Percentiles rank a stretch among this genome's conserved stretches.
Evolutionary conservation across 2,329 filamentous ascomycete species (phyloP).

Genomic region (Fusarium sp.): DNA sequence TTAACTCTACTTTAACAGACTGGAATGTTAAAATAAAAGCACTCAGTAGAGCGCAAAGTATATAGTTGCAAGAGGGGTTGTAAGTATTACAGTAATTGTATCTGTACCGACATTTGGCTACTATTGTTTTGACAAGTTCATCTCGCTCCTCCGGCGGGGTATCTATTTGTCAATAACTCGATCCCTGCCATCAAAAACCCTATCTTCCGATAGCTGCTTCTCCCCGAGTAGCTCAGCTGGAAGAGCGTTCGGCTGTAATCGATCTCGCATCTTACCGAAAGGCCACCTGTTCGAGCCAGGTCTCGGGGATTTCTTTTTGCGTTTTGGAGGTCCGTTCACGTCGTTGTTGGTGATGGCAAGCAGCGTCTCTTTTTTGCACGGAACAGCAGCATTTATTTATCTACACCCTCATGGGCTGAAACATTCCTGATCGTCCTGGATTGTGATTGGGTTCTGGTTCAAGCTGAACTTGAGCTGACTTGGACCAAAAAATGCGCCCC

Average conservation of each 20-base stretch:
- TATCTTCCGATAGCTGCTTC: conserved; percentile 8
- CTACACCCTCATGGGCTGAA: background rate
- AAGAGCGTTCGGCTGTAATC: conserved; percentile 44
- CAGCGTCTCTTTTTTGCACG: too few relatives aligned
- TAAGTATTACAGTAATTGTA: too few relatives aligned
- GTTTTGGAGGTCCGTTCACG: background rate
- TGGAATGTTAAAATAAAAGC: too few relatives aligned
- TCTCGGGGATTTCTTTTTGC: conserved; percentile 39
- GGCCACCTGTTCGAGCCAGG: conserved; percentile 45
- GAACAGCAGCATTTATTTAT: too few relatives aligned
- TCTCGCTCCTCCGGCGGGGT: background rate
- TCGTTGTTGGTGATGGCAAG: too few relatives aligned
- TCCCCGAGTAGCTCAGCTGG: conserved; percentile 45
- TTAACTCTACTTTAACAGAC: too few relatives aligned
- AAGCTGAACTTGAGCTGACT: too few relatives aligned
- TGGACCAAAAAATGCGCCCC: background rate
- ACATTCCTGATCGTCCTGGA: background rate
- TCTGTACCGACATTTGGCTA: too few relatives aligned
- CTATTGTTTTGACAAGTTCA: too few relatives aligned
- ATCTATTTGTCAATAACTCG: background rate
- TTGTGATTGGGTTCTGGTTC: too few relatives aligned
- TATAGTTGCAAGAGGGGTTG: too few relatives aligned
- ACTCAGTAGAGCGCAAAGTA: too few relatives aligned
- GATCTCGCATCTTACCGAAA: conserved; percentile 35
- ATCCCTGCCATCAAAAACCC: conserved; percentile 1